Conservation (phyloP, 306 rosid genomes). For the Lablab purpureus region DNA sequence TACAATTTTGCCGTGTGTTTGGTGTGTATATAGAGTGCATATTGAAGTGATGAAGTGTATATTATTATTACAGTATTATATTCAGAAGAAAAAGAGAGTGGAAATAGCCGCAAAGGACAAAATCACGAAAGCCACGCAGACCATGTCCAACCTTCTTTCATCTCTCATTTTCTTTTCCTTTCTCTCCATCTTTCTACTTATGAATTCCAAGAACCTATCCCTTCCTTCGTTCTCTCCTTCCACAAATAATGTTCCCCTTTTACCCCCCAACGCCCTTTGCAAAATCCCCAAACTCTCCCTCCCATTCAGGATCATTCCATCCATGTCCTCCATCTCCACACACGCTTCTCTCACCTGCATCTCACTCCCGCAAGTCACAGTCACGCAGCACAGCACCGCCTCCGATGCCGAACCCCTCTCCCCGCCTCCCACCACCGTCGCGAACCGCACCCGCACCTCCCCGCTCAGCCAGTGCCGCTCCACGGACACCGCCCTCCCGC, state of each 20-base stretch:
- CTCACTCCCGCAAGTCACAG: conserved; percentile 63
- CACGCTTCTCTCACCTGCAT: conserved; percentile 82
- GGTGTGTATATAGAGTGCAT: no score
- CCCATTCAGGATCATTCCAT: conserved; percentile 72
- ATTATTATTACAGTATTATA: neutral
- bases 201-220: conserved; percentile 52
- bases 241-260: conserved; percentile 47
- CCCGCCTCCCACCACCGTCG: conserved; percentile 60
- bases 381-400: conserved; percentile 52
- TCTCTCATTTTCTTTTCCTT: conserved; percentile 56
- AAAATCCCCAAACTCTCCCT: conserved; percentile 78
- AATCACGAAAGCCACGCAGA: conserved; percentile 60
- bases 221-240: conserved; percentile 36
- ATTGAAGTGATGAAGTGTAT: no score
- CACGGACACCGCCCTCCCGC: conserved; percentile 68
- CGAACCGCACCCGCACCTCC: conserved; percentile 65
- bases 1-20: no score
- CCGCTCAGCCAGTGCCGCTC: conserved; percentile 86
- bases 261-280: conserved; percentile 60
- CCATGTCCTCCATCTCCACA: conserved; percentile 80
- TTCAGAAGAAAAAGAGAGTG: conserved; percentile 35
- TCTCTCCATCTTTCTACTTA: conserved; percentile 55
- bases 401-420: conserved; percentile 66
- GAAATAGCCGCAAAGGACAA: conserved; percentile 47
- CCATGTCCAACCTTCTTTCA: conserved; percentile 72